A percentile compares a stretch with the other conserved stretches of the same genome.
Conservation (phyloP, 345 rosid species). For the Moricandia arvensis region DNA sequence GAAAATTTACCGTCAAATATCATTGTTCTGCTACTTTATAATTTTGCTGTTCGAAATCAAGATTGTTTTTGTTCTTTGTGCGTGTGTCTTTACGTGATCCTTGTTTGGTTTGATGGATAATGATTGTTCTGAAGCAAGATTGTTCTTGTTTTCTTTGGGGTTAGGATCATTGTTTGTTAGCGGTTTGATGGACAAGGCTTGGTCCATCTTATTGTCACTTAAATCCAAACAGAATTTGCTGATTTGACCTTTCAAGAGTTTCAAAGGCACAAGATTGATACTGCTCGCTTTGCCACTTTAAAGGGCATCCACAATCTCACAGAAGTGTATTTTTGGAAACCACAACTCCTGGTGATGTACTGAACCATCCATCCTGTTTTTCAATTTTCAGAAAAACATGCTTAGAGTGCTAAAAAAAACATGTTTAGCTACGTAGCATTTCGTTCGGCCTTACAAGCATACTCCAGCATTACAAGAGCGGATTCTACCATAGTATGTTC, state of each 20-base stretch:
- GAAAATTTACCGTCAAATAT: not conserved
- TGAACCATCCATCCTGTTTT: not conserved
- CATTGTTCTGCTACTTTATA: not conserved
- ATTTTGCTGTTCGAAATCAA: not conserved
- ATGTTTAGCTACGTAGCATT: slow-evolving; percentile 41
- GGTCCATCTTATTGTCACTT: slow-evolving; percentile 5
- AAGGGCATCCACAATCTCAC: slow-evolving; percentile 79
- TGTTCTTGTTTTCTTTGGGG: too few species aligned
- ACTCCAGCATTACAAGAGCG: slow-evolving; percentile 70
- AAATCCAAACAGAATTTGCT: slow-evolving; percentile 62
- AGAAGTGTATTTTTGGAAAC: slow-evolving; percentile 48
- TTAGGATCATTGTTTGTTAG: not conserved
- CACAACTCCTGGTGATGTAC: not conserved
- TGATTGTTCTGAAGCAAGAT: too few species aligned
- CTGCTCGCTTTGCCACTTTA: slow-evolving; percentile 88
- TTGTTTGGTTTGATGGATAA: not conserved
- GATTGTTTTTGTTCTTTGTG: slow-evolving; percentile 3
- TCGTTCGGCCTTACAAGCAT: slow-evolving; percentile 66
- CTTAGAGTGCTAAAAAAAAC: not conserved
- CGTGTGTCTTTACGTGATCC: not conserved
- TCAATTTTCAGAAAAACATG: not conserved
- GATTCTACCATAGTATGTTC: slow-evolving; percentile 58
- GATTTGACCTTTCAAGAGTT: slow-evolving; percentile 96
- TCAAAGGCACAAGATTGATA: slow-evolving; percentile 71
- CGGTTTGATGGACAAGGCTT: not conserved